Evolutionary conservation across 768 basidiomycete species (phyloP), one percentile per base, ranked within the genome.

Genomic region (Fibroporia radiculosa): DNA sequence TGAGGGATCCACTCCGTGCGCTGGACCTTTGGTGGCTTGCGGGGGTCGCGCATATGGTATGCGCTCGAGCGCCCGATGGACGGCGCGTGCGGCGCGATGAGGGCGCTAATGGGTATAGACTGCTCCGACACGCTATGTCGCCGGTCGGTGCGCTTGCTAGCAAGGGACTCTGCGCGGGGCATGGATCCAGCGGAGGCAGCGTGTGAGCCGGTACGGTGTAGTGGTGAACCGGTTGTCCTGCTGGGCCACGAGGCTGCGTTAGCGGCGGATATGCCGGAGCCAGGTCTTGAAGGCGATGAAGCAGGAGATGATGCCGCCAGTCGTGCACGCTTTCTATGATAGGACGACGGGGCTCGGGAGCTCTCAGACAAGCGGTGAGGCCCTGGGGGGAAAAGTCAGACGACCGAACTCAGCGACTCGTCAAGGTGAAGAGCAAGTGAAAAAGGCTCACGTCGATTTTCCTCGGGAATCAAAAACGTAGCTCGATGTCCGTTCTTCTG

Each of bases 21-120:
- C 45, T 74, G 71, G 3, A 74, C 62, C 34, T 72, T 77, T 0
- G 75, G 71, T 4, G 84, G 83, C 52, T 70, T 81, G 16, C 78
- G 74, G 0, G 84, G 86, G 61, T 89, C 86, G 26, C 82, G 78
- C 86, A 89, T 89, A 56, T 88, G 84, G 53, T 80, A 89, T 14
- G 69, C 71, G 23, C 73, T 62, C 11, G 78, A 78, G 35, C 66
- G 70, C 28, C 69, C 64, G 29, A 90, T 55, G 6, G 86, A 88
- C 4, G 84, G 86, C 20, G 82, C 84, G 55, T 84, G 84, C 0
- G 86, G 85, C 3, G 84, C 80, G 33, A 90, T 72, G 50, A 87
- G 67, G 3, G 86, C 86, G 31, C 82, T 82, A 44, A 90, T 75
- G 2, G 86, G 86, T 18, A 90, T 82, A n/a, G 85, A 88, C 11